Conservation (phyloP, 2,329 filamentous ascomycete species). For the Claviceps monticola region DNA sequence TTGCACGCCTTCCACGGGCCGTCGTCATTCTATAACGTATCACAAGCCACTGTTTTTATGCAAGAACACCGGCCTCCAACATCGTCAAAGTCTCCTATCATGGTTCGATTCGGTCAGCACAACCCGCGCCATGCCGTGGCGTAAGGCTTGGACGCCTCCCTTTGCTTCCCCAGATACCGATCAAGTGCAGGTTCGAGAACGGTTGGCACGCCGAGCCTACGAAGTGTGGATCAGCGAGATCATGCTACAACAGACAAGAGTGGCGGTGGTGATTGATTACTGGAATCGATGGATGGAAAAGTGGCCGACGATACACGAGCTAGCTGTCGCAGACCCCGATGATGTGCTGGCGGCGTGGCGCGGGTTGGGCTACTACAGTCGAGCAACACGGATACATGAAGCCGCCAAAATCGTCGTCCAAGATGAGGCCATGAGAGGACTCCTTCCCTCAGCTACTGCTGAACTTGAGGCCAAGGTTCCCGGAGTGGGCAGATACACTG, state of each 20-base stretch:
- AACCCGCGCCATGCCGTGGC: conserved; percentile 43
- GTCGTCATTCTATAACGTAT: conserved; percentile 20
- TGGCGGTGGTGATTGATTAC: conserved; percentile 47
- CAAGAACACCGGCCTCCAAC: conserved; percentile 16
- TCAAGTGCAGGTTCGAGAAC: conserved; percentile 22
- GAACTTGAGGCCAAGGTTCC: conserved; percentile 38
- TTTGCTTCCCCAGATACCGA: conserved; percentile 8
- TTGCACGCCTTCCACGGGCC: conserved; percentile 7
- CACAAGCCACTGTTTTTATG: conserved; percentile 36
- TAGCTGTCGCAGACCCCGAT: conserved; percentile 38
- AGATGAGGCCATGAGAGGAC: conserved; percentile 26
- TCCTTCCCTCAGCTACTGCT: conserved; percentile 33
- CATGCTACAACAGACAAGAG: conserved; percentile 54
- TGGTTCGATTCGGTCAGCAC: conserved; percentile 38
- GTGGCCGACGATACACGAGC: conserved; percentile 44
- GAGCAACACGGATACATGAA: conserved; percentile 45
- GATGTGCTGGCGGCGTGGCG: conserved; percentile 46
- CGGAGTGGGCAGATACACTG: conserved; percentile 48
- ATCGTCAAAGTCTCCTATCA: conserved; percentile 26
- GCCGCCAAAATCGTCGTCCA: conserved; percentile 37
- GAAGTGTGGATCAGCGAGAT: conserved; percentile 55
- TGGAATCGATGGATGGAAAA: conserved; percentile 48
- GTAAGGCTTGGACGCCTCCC: conserved; percentile 39
- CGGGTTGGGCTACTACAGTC: conserved; percentile 50
- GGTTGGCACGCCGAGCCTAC: conserved; percentile 42